Percentiles rank a stretch among this genome's conserved stretches.
phyloP scores from a whole-genome alignment of 2,329 filamentous ascomycete genomes.

The Colletotrichum sp. region DNA sequence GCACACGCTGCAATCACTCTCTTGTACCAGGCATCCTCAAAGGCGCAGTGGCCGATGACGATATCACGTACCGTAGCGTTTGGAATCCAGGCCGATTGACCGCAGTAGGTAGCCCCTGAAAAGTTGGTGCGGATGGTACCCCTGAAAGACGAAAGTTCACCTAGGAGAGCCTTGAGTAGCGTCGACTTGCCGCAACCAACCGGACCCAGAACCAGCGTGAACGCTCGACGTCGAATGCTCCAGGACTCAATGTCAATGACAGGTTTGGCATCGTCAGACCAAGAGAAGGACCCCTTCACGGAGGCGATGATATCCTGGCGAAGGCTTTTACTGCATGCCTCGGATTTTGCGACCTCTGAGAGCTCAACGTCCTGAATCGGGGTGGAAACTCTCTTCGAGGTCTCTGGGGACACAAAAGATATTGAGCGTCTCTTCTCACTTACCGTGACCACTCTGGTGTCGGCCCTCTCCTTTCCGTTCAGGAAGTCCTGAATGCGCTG shows the following conservation, averaged over 20 bases:
- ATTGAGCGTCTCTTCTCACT: neutral
- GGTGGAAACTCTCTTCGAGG: neutral
- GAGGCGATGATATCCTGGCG: neutral
- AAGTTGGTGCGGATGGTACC: constrained; percentile 20
- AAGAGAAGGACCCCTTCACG: constrained; percentile 12
- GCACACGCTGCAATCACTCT: constrained; percentile 38
- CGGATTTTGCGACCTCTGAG: neutral
- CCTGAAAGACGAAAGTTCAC: constrained; percentile 26
- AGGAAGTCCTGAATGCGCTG: constrained; percentile 30
- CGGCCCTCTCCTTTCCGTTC: constrained; percentile 21
- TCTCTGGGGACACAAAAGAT: too few relatives aligned
- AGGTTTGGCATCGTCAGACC: constrained; percentile 11
- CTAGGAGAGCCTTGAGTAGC: constrained; percentile 33
- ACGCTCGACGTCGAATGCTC: neutral
- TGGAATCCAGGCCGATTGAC: constrained; percentile 29
- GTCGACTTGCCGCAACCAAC: constrained; percentile 42
- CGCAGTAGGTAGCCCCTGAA: constrained; percentile 29
- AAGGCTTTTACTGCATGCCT: neutral
- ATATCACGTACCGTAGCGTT: constrained; percentile 37
- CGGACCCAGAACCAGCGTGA: constrained; percentile 35
- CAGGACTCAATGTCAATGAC: constrained; percentile 11
- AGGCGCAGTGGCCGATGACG: constrained; percentile 31
- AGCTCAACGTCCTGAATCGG: neutral
- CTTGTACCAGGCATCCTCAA: constrained; percentile 34
- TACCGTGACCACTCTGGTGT: neutral